Evolutionary conservation across 2,329 filamentous ascomycete species (phyloP).

Genomic region (Apiospora rasikravindrae): DNA sequence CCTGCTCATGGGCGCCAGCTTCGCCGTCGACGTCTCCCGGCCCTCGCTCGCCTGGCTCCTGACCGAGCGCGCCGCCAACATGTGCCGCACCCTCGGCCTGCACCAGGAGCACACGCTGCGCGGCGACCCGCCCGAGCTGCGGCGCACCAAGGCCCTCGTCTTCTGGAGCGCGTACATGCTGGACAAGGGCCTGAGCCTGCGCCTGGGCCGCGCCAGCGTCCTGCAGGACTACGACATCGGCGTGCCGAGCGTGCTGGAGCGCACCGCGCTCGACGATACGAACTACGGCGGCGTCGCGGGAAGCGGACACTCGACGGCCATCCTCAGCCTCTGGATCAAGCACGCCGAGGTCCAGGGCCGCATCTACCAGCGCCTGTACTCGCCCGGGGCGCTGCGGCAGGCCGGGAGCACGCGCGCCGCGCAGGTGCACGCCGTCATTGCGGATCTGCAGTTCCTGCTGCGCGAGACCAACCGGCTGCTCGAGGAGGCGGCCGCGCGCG

Average conservation of each 20-base stretch:
- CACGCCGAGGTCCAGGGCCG: constrained; percentile 60
- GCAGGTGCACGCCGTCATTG: constrained; percentile 39
- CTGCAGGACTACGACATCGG: constrained; percentile 64
- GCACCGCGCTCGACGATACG: background rate
- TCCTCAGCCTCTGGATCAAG: constrained; percentile 54
- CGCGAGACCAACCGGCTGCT: constrained; percentile 34
- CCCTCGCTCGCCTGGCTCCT: constrained; percentile 40
- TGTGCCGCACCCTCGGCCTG: constrained; percentile 40
- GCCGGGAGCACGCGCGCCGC: constrained; percentile 38
- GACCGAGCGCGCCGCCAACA: constrained; percentile 37
- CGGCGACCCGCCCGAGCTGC: constrained; percentile 28
- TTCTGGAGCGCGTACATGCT: constrained; percentile 65
- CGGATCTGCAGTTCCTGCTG: constrained; percentile 40
- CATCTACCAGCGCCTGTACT: constrained; percentile 61
- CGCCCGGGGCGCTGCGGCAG: constrained; percentile 45
- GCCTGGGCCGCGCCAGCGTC: constrained; percentile 57
- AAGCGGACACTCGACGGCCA: constrained; percentile 33
- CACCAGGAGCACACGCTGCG: constrained; percentile 33
- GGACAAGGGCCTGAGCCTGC: constrained; percentile 60
- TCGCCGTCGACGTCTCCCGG: constrained; percentile 37
- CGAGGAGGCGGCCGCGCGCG: constrained; percentile 28
- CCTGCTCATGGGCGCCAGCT: constrained; percentile 46
- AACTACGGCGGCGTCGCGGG: background rate
- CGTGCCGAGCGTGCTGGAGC: constrained; percentile 34
- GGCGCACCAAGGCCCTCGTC: constrained; percentile 44